These are phyloP conservation scores for Talaromyces sp. DNA, from an alignment of 2,329 filamentous ascomycete species.

Conservation along the genomic window DNA sequence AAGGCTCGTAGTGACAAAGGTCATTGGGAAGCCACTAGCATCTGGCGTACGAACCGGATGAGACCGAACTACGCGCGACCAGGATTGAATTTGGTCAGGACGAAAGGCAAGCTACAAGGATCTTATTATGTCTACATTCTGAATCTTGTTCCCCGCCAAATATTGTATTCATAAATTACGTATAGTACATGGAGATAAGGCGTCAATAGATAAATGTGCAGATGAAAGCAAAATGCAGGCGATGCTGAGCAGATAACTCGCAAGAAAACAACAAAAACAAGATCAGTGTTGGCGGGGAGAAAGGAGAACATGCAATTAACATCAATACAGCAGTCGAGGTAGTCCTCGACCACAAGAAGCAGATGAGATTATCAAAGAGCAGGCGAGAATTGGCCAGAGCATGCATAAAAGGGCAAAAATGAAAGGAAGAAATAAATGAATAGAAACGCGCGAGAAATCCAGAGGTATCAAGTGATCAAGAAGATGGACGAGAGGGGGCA, in stretches of 20 bases:
- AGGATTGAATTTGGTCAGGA: too few species aligned
- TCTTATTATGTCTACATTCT: too few species aligned
- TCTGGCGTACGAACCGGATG: too few species aligned
- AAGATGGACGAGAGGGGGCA: conserved; percentile 34
- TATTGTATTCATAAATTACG: conserved; percentile 40
- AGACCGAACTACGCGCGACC: too few species aligned
- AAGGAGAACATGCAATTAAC: conserved; percentile 29
- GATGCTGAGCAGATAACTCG: conserved; percentile 25
- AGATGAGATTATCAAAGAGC: conserved; percentile 20
- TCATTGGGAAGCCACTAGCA: too few species aligned
- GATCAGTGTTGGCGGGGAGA: conserved; percentile 27
- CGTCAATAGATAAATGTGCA: conserved; percentile 30
- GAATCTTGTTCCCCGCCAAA: conserved; percentile 30
- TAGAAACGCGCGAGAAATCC: conserved; percentile 25
- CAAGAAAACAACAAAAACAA: not conserved
- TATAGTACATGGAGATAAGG: conserved; percentile 43
- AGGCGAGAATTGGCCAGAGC: conserved; percentile 24
- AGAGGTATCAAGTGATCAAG: conserved; percentile 39
- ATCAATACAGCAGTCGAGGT: conserved; percentile 24
- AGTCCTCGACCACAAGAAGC: conserved; percentile 19
- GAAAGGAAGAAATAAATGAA: conserved; percentile 12
- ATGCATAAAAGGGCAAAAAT: conserved; percentile 18
- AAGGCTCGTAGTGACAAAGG: too few species aligned
- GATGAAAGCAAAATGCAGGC: conserved; percentile 25
- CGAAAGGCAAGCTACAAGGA: too few species aligned